Evolutionary conservation across 139 green algal genomes (phyloP), one percentile per base, ranked within the genome.

Genomic region (Gonium pectorale): DNA sequence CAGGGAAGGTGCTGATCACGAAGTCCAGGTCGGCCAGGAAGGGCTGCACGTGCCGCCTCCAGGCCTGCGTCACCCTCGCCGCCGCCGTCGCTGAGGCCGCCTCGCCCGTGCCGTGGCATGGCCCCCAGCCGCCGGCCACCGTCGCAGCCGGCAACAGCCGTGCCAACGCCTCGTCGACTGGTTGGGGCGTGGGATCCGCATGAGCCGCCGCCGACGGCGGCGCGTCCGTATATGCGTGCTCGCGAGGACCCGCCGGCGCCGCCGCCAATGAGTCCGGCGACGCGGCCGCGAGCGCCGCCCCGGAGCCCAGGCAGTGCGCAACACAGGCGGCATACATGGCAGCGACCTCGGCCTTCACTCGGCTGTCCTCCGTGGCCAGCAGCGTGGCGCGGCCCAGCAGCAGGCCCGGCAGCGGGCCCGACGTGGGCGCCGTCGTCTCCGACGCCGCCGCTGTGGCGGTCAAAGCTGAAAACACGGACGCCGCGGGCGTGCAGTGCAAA

Each of bases 371-470:
- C 26, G 38, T 35, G 3, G 38, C 52, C 26, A 67, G 38, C 52
- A 80, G 11, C 2, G 72, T 80, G 26, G 72, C 72, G 8, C 72
- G 72, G 51, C 72, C 72, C 21, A 80, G 54, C 52, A 80, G 35
- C 51, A 67, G 44, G 4, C 70, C 70, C 0, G 70, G 31, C 9
- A 44, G 0, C 27, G 70, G 46, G 5, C 31, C 33, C 8, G 0
- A 1, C 1, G 37, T 9, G 29, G 22, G 40, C 46, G 15, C 46
- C 46, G 13, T 24, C 46, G 46, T 24, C 56, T 35, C 5, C 4
- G 51, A 6, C 21, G 24, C 5, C 51, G 51, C 41, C 6, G 67
- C 40, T 40, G 40, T 40, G 37, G 21, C 15, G 3, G 64, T n/a
- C n/a, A n/a, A n/a, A n/a, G n/a, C n/a, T n/a, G n/a, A n/a, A n/a